phyloP scores from a whole-genome alignment of 2,329 filamentous ascomycete species.

The Aspergillus fischeri region DNA sequence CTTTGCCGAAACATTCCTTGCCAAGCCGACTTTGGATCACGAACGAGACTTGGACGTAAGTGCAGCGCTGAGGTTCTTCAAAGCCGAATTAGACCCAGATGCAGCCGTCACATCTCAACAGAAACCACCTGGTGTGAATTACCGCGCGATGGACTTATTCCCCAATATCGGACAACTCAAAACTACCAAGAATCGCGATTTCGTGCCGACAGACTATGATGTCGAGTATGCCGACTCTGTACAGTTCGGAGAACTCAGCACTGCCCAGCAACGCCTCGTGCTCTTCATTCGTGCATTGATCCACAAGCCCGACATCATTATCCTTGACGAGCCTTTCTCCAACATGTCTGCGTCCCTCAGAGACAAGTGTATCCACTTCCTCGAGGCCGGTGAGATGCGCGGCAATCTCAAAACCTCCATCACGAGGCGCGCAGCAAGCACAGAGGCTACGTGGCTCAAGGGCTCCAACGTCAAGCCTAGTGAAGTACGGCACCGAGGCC shows the following conservation, averaged over 20 bases:
- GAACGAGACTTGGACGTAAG: slow-evolving; percentile 60
- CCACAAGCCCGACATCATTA: slow-evolving; percentile 74
- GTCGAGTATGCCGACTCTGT: slow-evolving; percentile 69
- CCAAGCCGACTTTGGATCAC: slow-evolving; percentile 61
- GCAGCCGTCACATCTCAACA: slow-evolving; percentile 11
- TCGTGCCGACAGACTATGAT: slow-evolving; percentile 22
- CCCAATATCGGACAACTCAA: slow-evolving; percentile 12
- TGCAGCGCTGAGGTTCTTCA: slow-evolving; percentile 71
- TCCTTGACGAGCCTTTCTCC: slow-evolving; percentile 84
- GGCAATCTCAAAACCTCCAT: slow-evolving; percentile 28
- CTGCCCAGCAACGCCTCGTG: slow-evolving; percentile 66
- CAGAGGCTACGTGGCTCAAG: slow-evolving; percentile 10
- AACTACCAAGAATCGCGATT: neutral
- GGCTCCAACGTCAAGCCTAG: slow-evolving; percentile 5
- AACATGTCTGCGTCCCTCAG: slow-evolving; percentile 77
- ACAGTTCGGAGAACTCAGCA: slow-evolving; percentile 61
- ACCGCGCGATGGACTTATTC: slow-evolving; percentile 11
- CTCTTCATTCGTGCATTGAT: slow-evolving; percentile 79
- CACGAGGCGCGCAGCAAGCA: slow-evolving; percentile 5
- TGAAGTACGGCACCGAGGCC: slow-evolving; percentile 43
- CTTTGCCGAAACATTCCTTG: slow-evolving; percentile 83
- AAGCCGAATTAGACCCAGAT: slow-evolving; percentile 66
- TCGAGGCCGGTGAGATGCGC: slow-evolving; percentile 60
- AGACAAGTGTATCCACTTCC: slow-evolving; percentile 82
- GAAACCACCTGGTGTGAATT: slow-evolving; percentile 10